A percentile compares a stretch with the other conserved stretches of the same genome.
Evolutionary conservation across 441 rosid genomes (phyloP).

Genomic region (Euphorbia schlechtendalii): DNA sequence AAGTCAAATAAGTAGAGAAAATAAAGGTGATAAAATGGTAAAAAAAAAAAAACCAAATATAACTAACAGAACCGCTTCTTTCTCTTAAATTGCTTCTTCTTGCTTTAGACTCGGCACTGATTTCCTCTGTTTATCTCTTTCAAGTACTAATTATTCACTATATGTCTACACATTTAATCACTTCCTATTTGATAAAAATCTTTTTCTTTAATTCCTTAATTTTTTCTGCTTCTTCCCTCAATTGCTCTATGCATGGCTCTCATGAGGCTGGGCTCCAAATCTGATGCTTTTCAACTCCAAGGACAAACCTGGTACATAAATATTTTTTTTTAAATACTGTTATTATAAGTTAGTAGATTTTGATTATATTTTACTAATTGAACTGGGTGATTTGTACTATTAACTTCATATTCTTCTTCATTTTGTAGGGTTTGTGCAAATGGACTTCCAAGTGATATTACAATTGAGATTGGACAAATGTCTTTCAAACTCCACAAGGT

Average conservation of each 20-base stretch:
- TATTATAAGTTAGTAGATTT: not conserved
- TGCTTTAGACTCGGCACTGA: constrained; percentile 40
- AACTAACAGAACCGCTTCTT: constrained; percentile 15
- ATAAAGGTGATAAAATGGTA: not conserved
- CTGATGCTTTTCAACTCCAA: constrained; percentile 66
- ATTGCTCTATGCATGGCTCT: constrained; percentile 47
- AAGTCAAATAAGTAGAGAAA: not conserved
- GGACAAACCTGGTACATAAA: constrained; percentile 58
- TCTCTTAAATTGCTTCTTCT: constrained; percentile 26
- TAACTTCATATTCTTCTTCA: not conserved
- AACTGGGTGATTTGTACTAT: no score
- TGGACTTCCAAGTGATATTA: constrained; percentile 78
- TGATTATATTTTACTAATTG: no score
- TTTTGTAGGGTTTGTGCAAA: constrained; percentile 62
- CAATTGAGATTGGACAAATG: constrained; percentile 61
- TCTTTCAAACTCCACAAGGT: constrained; percentile 88
- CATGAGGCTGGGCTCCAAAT: constrained; percentile 88
- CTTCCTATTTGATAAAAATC: not conserved
- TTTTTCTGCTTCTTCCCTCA: not conserved
- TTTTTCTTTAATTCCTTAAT: no score
- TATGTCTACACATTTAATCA: not conserved
- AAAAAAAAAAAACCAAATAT: not conserved
- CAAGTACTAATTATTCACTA: not conserved
- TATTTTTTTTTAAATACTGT: not conserved
- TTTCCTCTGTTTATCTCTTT: not conserved